These are phyloP conservation scores for Eutrema salsugineum DNA, from an alignment of 441 rosid genomes.

Conservation along the genomic window DNA sequence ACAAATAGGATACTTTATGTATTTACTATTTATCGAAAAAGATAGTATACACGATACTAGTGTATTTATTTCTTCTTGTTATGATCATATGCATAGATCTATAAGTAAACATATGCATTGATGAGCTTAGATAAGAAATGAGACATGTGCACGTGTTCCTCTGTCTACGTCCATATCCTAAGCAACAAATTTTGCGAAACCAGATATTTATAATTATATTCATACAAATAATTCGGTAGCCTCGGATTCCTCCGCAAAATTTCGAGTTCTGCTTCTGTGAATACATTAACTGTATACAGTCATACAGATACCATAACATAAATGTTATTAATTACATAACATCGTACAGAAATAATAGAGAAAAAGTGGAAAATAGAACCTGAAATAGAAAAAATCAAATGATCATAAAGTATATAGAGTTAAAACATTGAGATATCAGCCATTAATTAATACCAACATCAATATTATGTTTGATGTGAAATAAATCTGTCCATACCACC, in stretches of 20 bases:
- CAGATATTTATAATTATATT: background rate
- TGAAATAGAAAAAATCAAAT: background rate
- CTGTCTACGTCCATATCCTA: conserved; percentile 31
- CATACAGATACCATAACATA: background rate
- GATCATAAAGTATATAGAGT: background rate
- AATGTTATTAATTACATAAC: background rate
- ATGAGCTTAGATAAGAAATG: conserved; percentile 8
- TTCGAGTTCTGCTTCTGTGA: background rate
- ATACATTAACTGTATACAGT: no score
- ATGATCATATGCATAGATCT: conserved; percentile 24
- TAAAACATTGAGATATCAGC: background rate
- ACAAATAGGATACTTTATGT: background rate
- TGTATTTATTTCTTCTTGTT: background rate
- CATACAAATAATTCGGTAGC: background rate
- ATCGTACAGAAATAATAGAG: background rate
- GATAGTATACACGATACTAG: no score
- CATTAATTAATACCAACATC: background rate
- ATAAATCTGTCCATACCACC: background rate
- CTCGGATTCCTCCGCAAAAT: conserved; percentile 30
- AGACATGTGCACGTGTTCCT: conserved; percentile 35
- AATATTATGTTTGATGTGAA: background rate
- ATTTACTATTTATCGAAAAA: no score
- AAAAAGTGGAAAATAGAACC: background rate
- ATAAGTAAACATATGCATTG: conserved; percentile 5
- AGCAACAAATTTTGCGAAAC: conserved; percentile 25